These are phyloP conservation scores for Monosporascus cannonballus DNA, from an alignment of 2,329 filamentous ascomycete genomes.

Conservation along the genomic window DNA sequence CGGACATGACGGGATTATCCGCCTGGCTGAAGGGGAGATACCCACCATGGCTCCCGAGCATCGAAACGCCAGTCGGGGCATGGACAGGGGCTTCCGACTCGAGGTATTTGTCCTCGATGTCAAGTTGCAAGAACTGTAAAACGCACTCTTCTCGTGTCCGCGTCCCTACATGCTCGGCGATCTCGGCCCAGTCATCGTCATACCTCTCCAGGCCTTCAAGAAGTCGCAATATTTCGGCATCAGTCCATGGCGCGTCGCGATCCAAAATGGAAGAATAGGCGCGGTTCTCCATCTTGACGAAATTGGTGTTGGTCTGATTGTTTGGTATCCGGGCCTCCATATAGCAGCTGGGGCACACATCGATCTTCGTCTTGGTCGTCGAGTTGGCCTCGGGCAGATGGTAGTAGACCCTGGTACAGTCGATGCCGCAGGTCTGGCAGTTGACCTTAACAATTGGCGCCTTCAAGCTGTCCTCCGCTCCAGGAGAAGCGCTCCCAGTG, in stretches of 20 bases:
- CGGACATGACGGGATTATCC: slow-evolving; percentile 95
- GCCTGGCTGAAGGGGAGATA: slow-evolving; percentile 85
- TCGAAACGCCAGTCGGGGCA: slow-evolving; percentile 51
- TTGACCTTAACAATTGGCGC: slow-evolving; percentile 63
- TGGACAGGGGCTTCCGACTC: slow-evolving; percentile 62
- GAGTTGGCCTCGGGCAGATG: slow-evolving; percentile 54
- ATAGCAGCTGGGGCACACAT: slow-evolving; percentile 88
- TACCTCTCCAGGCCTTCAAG: slow-evolving; percentile 88
- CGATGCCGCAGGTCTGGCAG: slow-evolving; percentile 87
- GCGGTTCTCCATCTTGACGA: slow-evolving; percentile 85
- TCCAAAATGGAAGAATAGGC: slow-evolving; percentile 73
- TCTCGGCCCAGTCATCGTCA: slow-evolving; percentile 92
- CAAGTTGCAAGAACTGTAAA: slow-evolving; percentile 89
- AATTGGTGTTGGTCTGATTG: slow-evolving; percentile 73
- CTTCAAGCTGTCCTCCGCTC: slow-evolving; percentile 56
- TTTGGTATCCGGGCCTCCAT: slow-evolving; percentile 76
- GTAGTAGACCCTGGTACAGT: slow-evolving; percentile 66
- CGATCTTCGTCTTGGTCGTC: slow-evolving; percentile 63
- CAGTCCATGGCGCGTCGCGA: slow-evolving; percentile 82
- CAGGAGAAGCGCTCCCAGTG: slow-evolving; percentile 34
- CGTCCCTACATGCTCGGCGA: slow-evolving; percentile 86
- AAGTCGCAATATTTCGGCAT: slow-evolving; percentile 81
- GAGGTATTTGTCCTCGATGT: slow-evolving; percentile 96
- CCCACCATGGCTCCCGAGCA: slow-evolving; percentile 68
- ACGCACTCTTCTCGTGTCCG: slow-evolving; percentile 94